phyloP scores from a whole-genome alignment of 257 asterid genomes.

The Solanum sitiens region DNA sequence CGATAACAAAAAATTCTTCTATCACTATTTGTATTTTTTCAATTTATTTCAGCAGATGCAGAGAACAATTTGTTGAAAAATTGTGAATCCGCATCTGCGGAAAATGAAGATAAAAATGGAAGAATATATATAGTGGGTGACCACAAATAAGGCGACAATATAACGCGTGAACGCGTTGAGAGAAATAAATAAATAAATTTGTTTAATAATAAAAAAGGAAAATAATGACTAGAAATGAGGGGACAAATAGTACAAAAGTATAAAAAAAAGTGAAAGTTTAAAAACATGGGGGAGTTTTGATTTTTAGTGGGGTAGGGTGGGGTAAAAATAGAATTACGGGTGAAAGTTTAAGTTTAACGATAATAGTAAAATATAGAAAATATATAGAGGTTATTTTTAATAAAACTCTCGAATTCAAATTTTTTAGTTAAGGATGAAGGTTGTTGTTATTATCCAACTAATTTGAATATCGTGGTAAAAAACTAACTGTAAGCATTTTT shows the following conservation, averaged over 20 bases:
- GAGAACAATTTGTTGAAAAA: slow-evolving; percentile 6
- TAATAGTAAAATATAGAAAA: not conserved
- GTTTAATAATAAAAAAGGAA: not conserved
- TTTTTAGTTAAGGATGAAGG: not conserved
- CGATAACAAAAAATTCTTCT: not conserved
- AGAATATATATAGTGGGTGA: slow-evolving; percentile 36
- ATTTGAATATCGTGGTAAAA: not conserved
- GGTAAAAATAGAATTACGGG: not conserved
- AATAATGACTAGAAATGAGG: not conserved
- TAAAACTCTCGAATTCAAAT: not conserved
- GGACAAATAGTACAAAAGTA: not conserved
- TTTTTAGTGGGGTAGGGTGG: not conserved
- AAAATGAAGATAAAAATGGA: not conserved
- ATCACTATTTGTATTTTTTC: too few relatives aligned
- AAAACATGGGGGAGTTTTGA: not conserved
- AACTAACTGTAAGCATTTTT: not conserved
- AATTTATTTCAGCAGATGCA: slow-evolving; percentile 25
- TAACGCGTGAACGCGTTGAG: slow-evolving; percentile 51
- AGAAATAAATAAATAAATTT: not conserved
- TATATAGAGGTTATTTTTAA: not conserved
- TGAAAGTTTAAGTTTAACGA: not conserved
- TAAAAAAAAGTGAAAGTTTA: not conserved
- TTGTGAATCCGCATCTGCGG: slow-evolving; percentile 39
- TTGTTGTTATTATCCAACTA: not conserved
- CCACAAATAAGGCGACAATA: slow-evolving; percentile 10